Evolutionary conservation across 805 yeast species (phyloP), one percentile per base, ranked within the genome.

Genomic region (Kuraishia floccosa): DNA sequence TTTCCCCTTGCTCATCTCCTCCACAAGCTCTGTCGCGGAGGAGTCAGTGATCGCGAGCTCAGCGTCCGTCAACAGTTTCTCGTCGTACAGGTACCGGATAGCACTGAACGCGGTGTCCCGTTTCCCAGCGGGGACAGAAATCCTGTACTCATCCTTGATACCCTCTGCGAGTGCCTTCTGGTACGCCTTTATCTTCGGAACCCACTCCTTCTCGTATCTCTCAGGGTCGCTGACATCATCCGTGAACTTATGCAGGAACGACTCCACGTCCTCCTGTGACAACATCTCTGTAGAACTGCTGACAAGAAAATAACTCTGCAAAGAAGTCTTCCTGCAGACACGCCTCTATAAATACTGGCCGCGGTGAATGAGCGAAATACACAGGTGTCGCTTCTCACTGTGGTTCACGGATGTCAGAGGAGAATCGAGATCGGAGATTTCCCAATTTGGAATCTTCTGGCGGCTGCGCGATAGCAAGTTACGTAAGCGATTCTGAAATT

Each of bases 21-120:
- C 41, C 13, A 45, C 54, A 27, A 67, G 43, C 8, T 40, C 48
- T 5, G 40, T 38, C 17, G 56, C 61, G 6, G 61, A 35, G 6
- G 54, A 41, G 35, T 62, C 68, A 17, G 72, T 68, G 33, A 68
- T 64, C n/a, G 38, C 50, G 28, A 58, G 42, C 40, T 69, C 75
- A 27, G 46, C 44, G 0, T 30, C 44, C 8, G 54, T 35, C 15
- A 57, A 40, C 4, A 47, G 40, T 27, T 49, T 51, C n/a, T 58
- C 39, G 13, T 54, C 54, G 12, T 43, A 36, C 29, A 64, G 40
- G 40, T 43, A 58, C 34, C 54, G 43, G 33, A 59, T 43, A 9
- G 65, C 47, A 33, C 56, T 58, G 44, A 64, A 58, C 6, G 44
- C 37, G 10, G 40, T 38, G 28, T 56, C 63, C n/a, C n/a, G n/a